Percentiles rank a stretch among this genome's conserved stretches.
phyloP scores from a whole-genome alignment of 257 asterid genomes.

The Voacanga thouarsii region DNA sequence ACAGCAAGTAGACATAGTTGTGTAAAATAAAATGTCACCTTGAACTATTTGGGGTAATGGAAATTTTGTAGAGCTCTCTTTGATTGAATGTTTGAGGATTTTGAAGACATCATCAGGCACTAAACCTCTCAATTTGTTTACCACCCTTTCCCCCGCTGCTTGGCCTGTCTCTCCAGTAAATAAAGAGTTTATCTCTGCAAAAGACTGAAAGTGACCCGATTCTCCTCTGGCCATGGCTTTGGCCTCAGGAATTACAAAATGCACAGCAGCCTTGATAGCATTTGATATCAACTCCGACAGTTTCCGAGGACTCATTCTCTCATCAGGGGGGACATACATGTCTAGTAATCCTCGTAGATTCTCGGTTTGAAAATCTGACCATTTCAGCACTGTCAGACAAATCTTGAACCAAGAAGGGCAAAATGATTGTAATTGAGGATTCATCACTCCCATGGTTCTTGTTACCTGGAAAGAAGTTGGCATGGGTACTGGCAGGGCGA shows the following conservation, averaged over 20 bases:
- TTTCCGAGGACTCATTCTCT: conserved; percentile 39
- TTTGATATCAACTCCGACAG: conserved; percentile 32
- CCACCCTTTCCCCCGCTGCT: conserved; percentile 25
- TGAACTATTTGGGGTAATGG: conserved; percentile 32
- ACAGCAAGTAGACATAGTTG: conserved; percentile 6
- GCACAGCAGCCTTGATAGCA: conserved; percentile 31
- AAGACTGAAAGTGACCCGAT: conserved; percentile 33
- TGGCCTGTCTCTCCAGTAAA: conserved; percentile 21
- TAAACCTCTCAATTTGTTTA: conserved; percentile 29
- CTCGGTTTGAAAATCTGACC: conserved; percentile 27
- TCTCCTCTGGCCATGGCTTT: conserved; percentile 21
- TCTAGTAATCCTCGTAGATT: conserved; percentile 28
- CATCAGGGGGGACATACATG: conserved; percentile 44
- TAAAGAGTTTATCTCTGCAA: conserved; percentile 35
- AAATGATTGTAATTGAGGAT: neutral
- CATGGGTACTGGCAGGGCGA: conserved; percentile 30
- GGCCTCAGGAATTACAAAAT: conserved; percentile 32
- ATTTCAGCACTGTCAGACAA: neutral
- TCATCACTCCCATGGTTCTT: neutral
- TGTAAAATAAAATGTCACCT: conserved; percentile 18
- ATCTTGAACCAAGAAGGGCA: neutral
- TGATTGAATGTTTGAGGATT: conserved; percentile 26
- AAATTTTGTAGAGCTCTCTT: conserved; percentile 22
- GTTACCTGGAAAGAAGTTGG: conserved; percentile 17
- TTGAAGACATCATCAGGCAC: conserved; percentile 34